Conservation (phyloP, 1,139 yeast genomes). For the Hemisphaericaspora subhashii region DNA sequence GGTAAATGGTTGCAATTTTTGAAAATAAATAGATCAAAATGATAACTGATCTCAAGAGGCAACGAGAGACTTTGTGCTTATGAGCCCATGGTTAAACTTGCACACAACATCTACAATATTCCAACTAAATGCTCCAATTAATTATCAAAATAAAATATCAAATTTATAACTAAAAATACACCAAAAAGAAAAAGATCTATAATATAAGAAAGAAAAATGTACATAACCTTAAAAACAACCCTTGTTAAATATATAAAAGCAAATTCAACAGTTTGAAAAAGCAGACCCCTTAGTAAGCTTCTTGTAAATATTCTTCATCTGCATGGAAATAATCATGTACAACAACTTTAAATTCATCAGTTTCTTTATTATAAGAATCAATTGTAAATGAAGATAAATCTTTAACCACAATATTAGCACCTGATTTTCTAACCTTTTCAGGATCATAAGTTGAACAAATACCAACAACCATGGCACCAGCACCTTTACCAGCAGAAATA, state of each 20-base stretch:
- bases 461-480: slow-evolving; percentile 82
- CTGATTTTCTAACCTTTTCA: slow-evolving; percentile 66
- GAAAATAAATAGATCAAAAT: too few relatives aligned
- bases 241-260: neutral
- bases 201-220: neutral
- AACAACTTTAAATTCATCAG: slow-evolving; percentile 48
- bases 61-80: too few relatives aligned
- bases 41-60: too few relatives aligned
- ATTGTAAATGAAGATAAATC: slow-evolving; percentile 56
- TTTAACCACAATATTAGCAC: slow-evolving; percentile 79
- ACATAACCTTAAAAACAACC: neutral
- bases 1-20: too few relatives aligned
- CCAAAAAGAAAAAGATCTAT: neutral
- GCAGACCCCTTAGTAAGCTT: slow-evolving; percentile 9
- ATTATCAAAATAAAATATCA: too few relatives aligned
- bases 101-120: too few relatives aligned
- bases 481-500: slow-evolving; percentile 78
- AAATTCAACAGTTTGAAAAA: neutral
- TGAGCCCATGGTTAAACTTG: too few relatives aligned
- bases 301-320: slow-evolving; percentile 42
- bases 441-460: slow-evolving; percentile 78
- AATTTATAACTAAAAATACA: neutral
- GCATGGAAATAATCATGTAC: slow-evolving; percentile 48
- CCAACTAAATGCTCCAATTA: too few relatives aligned
- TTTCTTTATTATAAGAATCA: slow-evolving; percentile 43